These are phyloP conservation scores for Vitis hybrid DNA, from an alignment of 177 flowering plant genomes.

Conservation along the genomic window DNA sequence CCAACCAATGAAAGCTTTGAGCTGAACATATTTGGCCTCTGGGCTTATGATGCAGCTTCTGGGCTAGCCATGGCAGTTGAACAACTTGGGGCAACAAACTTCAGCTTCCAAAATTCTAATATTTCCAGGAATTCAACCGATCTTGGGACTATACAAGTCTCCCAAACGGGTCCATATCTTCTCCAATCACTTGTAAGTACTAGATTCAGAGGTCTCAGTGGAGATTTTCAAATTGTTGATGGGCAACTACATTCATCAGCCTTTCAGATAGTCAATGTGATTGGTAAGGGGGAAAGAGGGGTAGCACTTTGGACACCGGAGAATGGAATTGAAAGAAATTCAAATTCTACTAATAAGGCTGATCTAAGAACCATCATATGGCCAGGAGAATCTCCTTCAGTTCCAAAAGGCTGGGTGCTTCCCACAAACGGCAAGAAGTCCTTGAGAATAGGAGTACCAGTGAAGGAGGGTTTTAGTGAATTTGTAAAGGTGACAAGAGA, in stretches of 20 bases:
- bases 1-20: conserved; percentile 4
- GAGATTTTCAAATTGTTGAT: too few relatives aligned
- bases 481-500: conserved; percentile 17
- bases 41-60: conserved; percentile 15
- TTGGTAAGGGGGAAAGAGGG: background rate
- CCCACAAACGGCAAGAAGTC: too few relatives aligned
- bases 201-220: too few relatives aligned
- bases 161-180: too few relatives aligned
- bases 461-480: conserved; percentile 6
- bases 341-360: conserved; percentile 7
- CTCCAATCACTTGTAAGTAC: too few relatives aligned
- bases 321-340: conserved; percentile 15
- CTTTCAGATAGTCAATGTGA: too few relatives aligned
- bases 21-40: conserved; percentile 9
- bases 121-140: too few relatives aligned
- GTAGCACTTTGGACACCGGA: conserved; percentile 26
- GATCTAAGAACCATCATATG: conserved; percentile 17
- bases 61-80: conserved; percentile 11
- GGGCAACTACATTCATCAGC: too few relatives aligned
- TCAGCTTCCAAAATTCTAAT: too few relatives aligned
- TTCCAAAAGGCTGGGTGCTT: background rate
- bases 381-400: conserved; percentile 21
- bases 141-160: too few relatives aligned
- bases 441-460: too few relatives aligned
- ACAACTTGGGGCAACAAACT: background rate